Percentiles rank a stretch among this genome's conserved stretches.
Conservation (phyloP, 306 rosid species). For the Benincasa hispida region DNA sequence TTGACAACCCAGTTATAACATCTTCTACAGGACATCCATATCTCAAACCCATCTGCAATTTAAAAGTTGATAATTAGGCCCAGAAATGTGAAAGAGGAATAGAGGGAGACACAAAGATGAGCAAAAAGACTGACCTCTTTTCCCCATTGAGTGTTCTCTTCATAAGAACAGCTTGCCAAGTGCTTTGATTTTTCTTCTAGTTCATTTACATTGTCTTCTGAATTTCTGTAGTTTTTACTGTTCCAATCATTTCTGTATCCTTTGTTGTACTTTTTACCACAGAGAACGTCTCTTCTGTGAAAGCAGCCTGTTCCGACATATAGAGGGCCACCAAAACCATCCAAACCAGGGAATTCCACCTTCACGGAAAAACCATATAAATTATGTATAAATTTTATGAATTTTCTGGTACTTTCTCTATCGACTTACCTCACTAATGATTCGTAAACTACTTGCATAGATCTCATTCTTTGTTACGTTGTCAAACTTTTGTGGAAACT, state of each 20-base stretch:
- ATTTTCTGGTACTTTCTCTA: background rate
- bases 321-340: constrained; percentile 56
- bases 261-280: constrained; percentile 38
- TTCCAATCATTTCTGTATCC: constrained; percentile 23
- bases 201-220: constrained; percentile 15
- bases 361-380: constrained; percentile 3
- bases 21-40: constrained; percentile 80
- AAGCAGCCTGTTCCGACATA: constrained; percentile 70
- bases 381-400: background rate
- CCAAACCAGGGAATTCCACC: constrained; percentile 52
- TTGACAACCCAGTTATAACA: constrained; percentile 59
- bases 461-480: constrained; percentile 53
- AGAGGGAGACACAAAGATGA: background rate
- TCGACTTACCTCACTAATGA: constrained; percentile 22
- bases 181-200: constrained; percentile 36
- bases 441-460: constrained; percentile 19
- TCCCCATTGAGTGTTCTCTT: constrained; percentile 74
- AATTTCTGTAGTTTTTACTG: constrained; percentile 7
- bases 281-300: constrained; percentile 56
- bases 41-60: constrained; percentile 49
- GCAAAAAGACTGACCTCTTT: constrained; percentile 42
- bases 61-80: background rate
- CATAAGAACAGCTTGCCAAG: constrained; percentile 54
- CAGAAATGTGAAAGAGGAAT: background rate
- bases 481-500: constrained; percentile 44